Evolutionary conservation across 2,329 filamentous ascomycete species (phyloP).

Genomic region (Aspergillus clavatus): DNA sequence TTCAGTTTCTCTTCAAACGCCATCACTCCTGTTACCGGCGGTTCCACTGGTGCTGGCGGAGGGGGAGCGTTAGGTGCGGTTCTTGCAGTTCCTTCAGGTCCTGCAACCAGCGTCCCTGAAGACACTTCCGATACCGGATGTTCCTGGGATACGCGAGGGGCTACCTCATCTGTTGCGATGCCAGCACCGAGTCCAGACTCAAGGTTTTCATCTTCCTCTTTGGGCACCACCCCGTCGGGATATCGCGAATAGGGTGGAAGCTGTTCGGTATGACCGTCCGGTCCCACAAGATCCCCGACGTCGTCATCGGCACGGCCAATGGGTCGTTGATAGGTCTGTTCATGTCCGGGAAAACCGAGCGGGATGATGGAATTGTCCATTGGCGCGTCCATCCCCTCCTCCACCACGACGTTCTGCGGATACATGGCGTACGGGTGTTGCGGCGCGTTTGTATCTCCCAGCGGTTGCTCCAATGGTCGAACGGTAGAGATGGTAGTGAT

Average conservation of each 20-base stretch:
- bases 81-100: slow-evolving; percentile 8
- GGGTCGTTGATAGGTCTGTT: slow-evolving; percentile 64
- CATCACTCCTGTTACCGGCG: slow-evolving; percentile 33
- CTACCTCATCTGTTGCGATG: slow-evolving; percentile 48
- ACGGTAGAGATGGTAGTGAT: slow-evolving; percentile 67
- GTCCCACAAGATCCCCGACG: slow-evolving; percentile 77
- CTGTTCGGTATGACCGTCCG: slow-evolving; percentile 84
- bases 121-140: slow-evolving; percentile 29
- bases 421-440: slow-evolving; percentile 86
- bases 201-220: slow-evolving; percentile 43
- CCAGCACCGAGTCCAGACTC: slow-evolving; percentile 26
- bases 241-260: slow-evolving; percentile 88
- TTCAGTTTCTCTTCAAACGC: slow-evolving; percentile 43
- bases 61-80: slow-evolving; percentile 8
- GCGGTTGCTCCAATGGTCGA: slow-evolving; percentile 54
- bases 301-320: slow-evolving; percentile 69
- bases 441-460: slow-evolving; percentile 60
- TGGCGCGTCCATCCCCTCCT: slow-evolving; percentile 47
- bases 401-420: slow-evolving; percentile 67
- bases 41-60: slow-evolving; percentile 15
- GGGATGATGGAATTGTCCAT: slow-evolving; percentile 49
- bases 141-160: slow-evolving; percentile 37
- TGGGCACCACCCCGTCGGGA: slow-evolving; percentile 65
- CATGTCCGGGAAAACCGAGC: slow-evolving; percentile 68
- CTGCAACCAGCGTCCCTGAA: slow-evolving; percentile 24